Evolutionary conservation across 2,329 filamentous ascomycete species (phyloP).

Genomic region (Zymoseptoria pseudotritici): DNA sequence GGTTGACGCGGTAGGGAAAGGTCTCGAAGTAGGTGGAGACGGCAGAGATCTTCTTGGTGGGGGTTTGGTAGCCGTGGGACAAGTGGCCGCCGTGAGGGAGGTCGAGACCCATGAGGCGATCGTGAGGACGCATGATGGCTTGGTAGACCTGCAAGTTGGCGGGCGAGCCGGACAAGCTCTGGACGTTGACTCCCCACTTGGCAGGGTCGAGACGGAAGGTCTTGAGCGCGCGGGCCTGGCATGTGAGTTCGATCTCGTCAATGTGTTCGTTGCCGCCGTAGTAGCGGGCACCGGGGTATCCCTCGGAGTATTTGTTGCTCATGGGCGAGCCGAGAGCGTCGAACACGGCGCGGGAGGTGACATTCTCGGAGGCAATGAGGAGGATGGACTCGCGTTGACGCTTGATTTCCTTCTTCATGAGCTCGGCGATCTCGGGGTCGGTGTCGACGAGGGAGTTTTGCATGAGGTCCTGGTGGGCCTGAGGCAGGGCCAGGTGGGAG

Average conservation of each 20-base stretch:
- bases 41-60: slow-evolving; percentile 74
- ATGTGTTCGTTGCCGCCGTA: slow-evolving; percentile 99
- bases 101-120: slow-evolving; percentile 93
- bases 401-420: slow-evolving; percentile 95
- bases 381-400: slow-evolving; percentile 98
- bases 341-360: slow-evolving; percentile 96
- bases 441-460: slow-evolving; percentile 87
- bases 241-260: slow-evolving; percentile 88
- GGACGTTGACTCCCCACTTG: slow-evolving; percentile 98
- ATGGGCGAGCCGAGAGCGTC: slow-evolving; percentile 91
- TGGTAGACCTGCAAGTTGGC: slow-evolving; percentile 82
- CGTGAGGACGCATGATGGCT: slow-evolving; percentile 83
- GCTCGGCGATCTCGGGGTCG: slow-evolving; percentile 88
- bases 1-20: slow-evolving; percentile 86
- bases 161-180: slow-evolving; percentile 76
- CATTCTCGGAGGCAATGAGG: slow-evolving; percentile 98
- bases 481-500: slow-evolving; percentile 51
- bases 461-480: slow-evolving; percentile 71
- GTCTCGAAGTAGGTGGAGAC: slow-evolving; percentile 99
- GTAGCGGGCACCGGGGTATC: slow-evolving; percentile 95
- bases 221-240: slow-evolving; percentile 86
- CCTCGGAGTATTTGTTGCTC: slow-evolving; percentile 98
- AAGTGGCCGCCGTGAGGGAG: slow-evolving; percentile 93
- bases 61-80: slow-evolving; percentile 94
- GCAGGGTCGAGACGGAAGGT: slow-evolving; percentile 78